These are phyloP conservation scores for Phytophthora litchii DNA, from an alignment of 352 stramenopile genomes.

Conservation along the genomic window DNA sequence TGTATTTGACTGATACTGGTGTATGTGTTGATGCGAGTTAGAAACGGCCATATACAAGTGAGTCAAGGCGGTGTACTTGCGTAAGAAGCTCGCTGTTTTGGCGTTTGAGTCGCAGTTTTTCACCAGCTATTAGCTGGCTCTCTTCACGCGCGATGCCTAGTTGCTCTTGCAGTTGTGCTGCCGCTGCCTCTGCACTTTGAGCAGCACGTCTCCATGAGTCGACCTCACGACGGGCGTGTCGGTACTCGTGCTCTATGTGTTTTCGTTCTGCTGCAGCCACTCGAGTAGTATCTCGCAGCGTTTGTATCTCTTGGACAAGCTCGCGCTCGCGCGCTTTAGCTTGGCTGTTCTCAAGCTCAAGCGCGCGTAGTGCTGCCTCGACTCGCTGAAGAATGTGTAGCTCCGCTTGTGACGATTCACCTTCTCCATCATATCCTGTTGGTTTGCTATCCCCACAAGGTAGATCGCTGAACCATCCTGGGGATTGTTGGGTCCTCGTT, in stretches of 20 bases:
- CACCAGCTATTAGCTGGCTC: slow-evolving; percentile 58
- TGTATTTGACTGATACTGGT: slow-evolving; percentile 5
- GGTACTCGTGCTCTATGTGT: slow-evolving; percentile 54
- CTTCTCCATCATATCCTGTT: slow-evolving; percentile 15
- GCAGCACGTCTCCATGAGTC: slow-evolving; percentile 66
- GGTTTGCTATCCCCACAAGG: slow-evolving; percentile 4
- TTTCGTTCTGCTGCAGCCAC: slow-evolving; percentile 60
- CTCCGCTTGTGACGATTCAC: slow-evolving; percentile 33
- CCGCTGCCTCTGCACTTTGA: slow-evolving; percentile 46
- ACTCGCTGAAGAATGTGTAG: slow-evolving; percentile 77
- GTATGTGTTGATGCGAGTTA: slow-evolving; percentile 29
- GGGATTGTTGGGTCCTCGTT: slow-evolving; percentile 7
- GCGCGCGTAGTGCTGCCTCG: slow-evolving; percentile 66
- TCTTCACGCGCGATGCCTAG: slow-evolving; percentile 69
- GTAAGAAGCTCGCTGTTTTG: slow-evolving; percentile 77
- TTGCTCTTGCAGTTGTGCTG: slow-evolving; percentile 65
- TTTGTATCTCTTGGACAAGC: slow-evolving; percentile 60
- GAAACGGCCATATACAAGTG: slow-evolving; percentile 79
- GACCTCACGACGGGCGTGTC: slow-evolving; percentile 46
- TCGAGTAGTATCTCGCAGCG: slow-evolving; percentile 56
- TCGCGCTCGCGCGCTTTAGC: slow-evolving; percentile 53
- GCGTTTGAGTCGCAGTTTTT: slow-evolving; percentile 62
- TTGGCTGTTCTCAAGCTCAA: slow-evolving; percentile 72
- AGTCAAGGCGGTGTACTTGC: slow-evolving; percentile 78
- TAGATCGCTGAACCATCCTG: slow-evolving; percentile 4